phyloP scores from a whole-genome alignment of 306 rosid genomes.

The Psophocarpus tetragonolobus region DNA sequence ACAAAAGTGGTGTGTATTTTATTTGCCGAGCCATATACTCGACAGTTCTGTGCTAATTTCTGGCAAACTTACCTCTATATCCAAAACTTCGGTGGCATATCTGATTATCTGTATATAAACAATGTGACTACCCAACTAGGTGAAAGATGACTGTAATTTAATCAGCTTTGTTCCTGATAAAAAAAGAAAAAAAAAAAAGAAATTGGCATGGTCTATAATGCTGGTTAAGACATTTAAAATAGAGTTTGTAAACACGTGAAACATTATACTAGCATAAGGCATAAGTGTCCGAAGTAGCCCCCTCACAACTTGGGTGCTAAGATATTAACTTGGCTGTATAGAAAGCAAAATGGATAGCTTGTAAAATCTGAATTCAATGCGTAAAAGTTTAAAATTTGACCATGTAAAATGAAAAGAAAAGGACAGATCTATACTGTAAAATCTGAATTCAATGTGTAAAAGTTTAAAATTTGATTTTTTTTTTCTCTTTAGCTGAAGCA shows the following conservation, averaged over 20 bases:
- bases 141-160: constrained; percentile 4
- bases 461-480: not conserved
- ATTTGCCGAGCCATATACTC: not conserved
- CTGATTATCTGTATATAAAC: not conserved
- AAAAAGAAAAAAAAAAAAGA: too few species aligned
- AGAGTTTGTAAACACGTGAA: not conserved
- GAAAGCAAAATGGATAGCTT: not conserved
- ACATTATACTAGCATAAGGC: not conserved
- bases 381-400: not conserved
- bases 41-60: constrained; percentile 3
- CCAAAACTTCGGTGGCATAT: not conserved
- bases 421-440: not conserved
- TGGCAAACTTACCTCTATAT: not conserved
- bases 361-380: not conserved
- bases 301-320: not conserved
- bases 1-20: constrained; percentile 73
- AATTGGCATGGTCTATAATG: not conserved
- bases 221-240: not conserved
- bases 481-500: not conserved
- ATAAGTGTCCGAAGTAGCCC: not conserved
- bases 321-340: not conserved
- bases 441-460: not conserved
- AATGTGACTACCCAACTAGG: not conserved
- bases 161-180: too few species aligned
- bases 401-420: not conserved